Evolutionary conservation across 2,329 filamentous ascomycete genomes (phyloP).

Genomic region (Arthrinium puccinioides): DNA sequence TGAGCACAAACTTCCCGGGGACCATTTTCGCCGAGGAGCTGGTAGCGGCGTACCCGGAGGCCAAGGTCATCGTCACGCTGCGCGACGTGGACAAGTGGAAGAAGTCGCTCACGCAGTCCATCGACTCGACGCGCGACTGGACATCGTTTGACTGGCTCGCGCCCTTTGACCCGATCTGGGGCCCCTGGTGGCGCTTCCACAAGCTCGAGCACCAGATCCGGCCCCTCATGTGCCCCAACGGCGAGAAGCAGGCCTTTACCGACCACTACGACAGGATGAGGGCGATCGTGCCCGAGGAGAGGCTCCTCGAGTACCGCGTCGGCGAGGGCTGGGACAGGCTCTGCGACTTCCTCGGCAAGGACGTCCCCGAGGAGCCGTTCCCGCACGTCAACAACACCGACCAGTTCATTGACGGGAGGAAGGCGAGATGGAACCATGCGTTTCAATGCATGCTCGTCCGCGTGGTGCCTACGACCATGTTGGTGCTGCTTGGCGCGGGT

Average conservation of each 20-base stretch:
- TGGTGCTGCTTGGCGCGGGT: no score
- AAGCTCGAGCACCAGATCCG: slow-evolving; percentile 66
- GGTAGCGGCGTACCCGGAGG: slow-evolving; percentile 1
- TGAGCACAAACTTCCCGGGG: not conserved
- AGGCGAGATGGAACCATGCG: no score
- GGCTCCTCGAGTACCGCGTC: slow-evolving; percentile 22
- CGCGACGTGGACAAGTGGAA: not conserved
- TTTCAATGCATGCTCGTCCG: no score
- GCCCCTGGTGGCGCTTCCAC: slow-evolving; percentile 59
- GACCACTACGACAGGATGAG: slow-evolving; percentile 22
- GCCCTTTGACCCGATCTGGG: slow-evolving; percentile 49
- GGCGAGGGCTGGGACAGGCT: slow-evolving; percentile 28
- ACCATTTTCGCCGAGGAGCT: slow-evolving; percentile 1
- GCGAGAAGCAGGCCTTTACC: slow-evolving; percentile 56
- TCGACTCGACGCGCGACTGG: slow-evolving; percentile 56
- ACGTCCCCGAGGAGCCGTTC: slow-evolving; percentile 27
- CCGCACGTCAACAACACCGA: slow-evolving; percentile 38
- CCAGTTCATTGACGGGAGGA: no score
- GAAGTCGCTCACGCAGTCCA: not conserved
- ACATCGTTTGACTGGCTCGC: slow-evolving; percentile 43
- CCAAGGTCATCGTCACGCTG: slow-evolving; percentile 1
- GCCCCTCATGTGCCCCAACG: slow-evolving; percentile 60
- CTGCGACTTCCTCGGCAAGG: slow-evolving; percentile 26
- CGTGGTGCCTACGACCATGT: no score
- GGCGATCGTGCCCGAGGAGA: slow-evolving; percentile 20